phyloP scores from a whole-genome alignment of 768 basidiomycete species.

The Arthromyces matolae region DNA sequence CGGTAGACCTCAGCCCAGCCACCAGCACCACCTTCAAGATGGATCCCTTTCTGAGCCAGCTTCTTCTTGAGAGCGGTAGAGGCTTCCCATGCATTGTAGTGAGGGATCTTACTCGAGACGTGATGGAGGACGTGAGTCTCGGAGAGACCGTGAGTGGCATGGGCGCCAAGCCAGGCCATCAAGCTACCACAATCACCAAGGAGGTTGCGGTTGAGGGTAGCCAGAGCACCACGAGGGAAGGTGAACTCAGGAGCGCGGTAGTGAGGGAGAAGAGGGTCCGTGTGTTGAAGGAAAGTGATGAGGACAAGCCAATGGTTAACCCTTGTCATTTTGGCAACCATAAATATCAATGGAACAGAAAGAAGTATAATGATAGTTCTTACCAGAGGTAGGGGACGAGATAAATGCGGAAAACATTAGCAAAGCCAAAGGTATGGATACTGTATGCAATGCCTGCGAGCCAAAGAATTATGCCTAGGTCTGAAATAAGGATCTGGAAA shows the following conservation, averaged over 20 bases:
- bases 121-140: constrained; percentile 95
- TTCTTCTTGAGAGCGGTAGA: constrained; percentile 78
- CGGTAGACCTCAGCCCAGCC: constrained; percentile 81
- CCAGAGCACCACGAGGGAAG: constrained; percentile 89
- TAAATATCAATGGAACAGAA: background rate
- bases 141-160: constrained; percentile 87
- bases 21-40: constrained; percentile 67
- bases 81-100: constrained; percentile 94
- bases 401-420: constrained; percentile 74
- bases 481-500: constrained; percentile 74
- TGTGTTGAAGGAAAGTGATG: constrained; percentile 98
- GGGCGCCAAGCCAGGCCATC: constrained; percentile 82
- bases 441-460: constrained; percentile 52
- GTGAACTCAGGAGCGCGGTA: constrained; percentile 88
- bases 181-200: constrained; percentile 75
- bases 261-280: constrained; percentile 91
- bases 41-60: constrained; percentile 58
- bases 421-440: constrained; percentile 60
- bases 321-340: too few relatives aligned
- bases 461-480: constrained; percentile 78
- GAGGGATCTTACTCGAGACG: constrained; percentile 92
- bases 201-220: constrained; percentile 83
- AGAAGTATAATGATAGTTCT: constrained; percentile 11
- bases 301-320: constrained; percentile 93
- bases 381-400: constrained; percentile 86